Evolutionary conservation across 805 yeast species (phyloP).

Genomic region (Lachancea fermentati): DNA sequence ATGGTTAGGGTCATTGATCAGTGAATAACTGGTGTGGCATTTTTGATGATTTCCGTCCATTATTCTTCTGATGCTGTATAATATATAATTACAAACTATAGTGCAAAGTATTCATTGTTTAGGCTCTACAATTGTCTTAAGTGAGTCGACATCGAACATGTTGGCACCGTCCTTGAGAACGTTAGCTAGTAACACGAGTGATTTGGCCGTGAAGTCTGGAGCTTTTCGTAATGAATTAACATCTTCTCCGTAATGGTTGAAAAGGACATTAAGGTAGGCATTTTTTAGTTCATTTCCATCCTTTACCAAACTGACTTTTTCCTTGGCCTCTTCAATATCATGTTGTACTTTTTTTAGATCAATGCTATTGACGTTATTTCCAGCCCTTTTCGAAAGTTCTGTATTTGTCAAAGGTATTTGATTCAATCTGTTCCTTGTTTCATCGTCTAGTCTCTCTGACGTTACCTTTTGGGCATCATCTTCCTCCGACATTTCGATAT

Average conservation of each 20-base stretch:
- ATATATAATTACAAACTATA: conserved; percentile 7
- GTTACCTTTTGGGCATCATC: conserved; percentile 3
- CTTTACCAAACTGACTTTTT: conserved; percentile 2
- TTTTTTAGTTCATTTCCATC: conserved; percentile 36
- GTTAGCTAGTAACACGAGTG: conserved; percentile 52
- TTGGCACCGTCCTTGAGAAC: conserved; percentile 53
- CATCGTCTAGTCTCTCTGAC: conserved; percentile 17
- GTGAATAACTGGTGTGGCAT: not conserved
- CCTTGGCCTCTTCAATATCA: conserved; percentile 28
- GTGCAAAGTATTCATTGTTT: conserved; percentile 11
- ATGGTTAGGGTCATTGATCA: conserved; percentile 69
- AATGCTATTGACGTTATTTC: conserved; percentile 19
- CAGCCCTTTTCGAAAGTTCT: conserved; percentile 27
- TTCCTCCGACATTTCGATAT: conserved; percentile 27
- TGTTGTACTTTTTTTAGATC: conserved; percentile 30
- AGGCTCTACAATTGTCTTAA: conserved; percentile 30
- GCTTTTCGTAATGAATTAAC: conserved; percentile 53
- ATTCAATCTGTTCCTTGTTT: conserved; percentile 18
- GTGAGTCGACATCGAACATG: conserved; percentile 51
- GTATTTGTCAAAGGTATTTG: conserved; percentile 33
- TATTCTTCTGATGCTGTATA: conserved; percentile 8
- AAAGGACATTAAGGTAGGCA: conserved; percentile 50
- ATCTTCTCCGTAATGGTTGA: conserved; percentile 55
- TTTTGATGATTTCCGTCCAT: not conserved
- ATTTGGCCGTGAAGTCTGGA: conserved; percentile 56